Evolutionary conservation across 495 filamentous ascomycete species (phyloP).

Genomic region (Friedmanniomyces simplex): DNA sequence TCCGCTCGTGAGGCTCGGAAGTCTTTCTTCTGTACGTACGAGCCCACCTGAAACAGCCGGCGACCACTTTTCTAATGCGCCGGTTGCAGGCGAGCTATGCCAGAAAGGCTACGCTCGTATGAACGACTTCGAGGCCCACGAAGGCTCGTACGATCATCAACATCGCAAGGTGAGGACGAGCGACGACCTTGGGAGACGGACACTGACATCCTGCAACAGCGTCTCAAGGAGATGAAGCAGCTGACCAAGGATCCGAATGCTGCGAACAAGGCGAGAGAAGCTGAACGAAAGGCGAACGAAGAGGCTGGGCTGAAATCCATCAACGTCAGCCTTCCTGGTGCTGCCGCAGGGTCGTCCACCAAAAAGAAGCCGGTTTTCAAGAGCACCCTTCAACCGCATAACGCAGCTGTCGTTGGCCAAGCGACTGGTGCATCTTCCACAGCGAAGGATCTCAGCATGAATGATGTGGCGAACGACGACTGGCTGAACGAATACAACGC

Average conservation of each 20-base stretch:
- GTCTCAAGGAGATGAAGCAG: constrained; percentile 56
- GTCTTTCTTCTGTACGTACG: constrained; percentile 63
- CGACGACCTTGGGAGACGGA: neutral
- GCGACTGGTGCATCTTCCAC: neutral
- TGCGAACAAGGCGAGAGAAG: constrained; percentile 46
- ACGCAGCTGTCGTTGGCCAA: constrained; percentile 4
- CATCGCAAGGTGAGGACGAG: constrained; percentile 40
- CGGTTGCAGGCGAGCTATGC: constrained; percentile 47
- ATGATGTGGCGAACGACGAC: neutral
- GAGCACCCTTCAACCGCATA: constrained; percentile 16
- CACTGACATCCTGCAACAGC: constrained; percentile 29
- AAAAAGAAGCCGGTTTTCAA: constrained; percentile 23
- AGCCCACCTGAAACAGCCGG: neutral
- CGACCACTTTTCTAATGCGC: neutral
- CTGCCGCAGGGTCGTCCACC: neutral
- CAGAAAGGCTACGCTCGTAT: constrained; percentile 59
- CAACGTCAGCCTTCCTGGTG: constrained; percentile 30
- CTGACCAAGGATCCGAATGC: constrained; percentile 50
- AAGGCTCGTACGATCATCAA: constrained; percentile 59
- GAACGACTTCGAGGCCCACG: constrained; percentile 61
- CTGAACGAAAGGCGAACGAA: constrained; percentile 48
- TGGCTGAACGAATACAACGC: constrained; percentile 1
- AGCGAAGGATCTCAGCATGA: neutral
- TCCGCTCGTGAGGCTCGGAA: constrained; percentile 80
- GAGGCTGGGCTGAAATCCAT: constrained; percentile 54